Evolutionary conservation across 2,329 filamentous ascomycete species (phyloP).

Genomic region (Penicillium sp.): DNA sequence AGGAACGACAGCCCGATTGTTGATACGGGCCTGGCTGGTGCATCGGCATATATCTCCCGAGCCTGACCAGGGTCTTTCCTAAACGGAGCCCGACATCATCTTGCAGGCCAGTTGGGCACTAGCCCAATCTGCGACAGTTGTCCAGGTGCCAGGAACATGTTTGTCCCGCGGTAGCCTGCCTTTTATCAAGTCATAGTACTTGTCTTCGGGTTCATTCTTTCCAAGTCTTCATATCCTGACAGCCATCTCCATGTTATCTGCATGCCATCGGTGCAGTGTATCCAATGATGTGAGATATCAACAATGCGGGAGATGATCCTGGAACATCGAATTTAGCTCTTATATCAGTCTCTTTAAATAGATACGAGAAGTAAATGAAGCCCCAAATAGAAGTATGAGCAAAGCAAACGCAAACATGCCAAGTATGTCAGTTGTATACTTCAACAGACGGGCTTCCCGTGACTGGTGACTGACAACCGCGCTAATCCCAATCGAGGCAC

Average conservation of each 20-base stretch:
- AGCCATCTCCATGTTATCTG: background rate
- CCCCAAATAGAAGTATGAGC: background rate
- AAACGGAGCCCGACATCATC: constrained; percentile 21
- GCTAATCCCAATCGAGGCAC: constrained; percentile 29
- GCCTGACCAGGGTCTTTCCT: constrained; percentile 8
- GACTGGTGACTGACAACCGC: constrained; percentile 32
- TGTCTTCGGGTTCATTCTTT: background rate
- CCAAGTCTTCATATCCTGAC: background rate
- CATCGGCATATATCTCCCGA: constrained; percentile 17
- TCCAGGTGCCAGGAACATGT: constrained; percentile 15
- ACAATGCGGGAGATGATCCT: background rate
- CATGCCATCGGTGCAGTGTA: constrained; percentile 1
- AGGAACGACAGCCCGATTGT: constrained; percentile 22
- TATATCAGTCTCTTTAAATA: constrained; percentile 2
- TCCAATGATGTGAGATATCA: constrained; percentile 1
- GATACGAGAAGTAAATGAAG: background rate
- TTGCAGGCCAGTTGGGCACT: constrained; percentile 23
- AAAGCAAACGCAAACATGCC: background rate
- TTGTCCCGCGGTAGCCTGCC: background rate
- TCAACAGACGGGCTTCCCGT: constrained; percentile 24
- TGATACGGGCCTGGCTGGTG: constrained; percentile 14
- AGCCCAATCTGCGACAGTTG: constrained; percentile 2
- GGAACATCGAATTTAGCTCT: background rate
- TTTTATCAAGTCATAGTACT: constrained; percentile 1
- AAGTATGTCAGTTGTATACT: constrained; percentile 3